Evolutionary conservation across 2,329 filamentous ascomycete genomes (phyloP).

Genomic region (Aspergillus sp.): DNA sequence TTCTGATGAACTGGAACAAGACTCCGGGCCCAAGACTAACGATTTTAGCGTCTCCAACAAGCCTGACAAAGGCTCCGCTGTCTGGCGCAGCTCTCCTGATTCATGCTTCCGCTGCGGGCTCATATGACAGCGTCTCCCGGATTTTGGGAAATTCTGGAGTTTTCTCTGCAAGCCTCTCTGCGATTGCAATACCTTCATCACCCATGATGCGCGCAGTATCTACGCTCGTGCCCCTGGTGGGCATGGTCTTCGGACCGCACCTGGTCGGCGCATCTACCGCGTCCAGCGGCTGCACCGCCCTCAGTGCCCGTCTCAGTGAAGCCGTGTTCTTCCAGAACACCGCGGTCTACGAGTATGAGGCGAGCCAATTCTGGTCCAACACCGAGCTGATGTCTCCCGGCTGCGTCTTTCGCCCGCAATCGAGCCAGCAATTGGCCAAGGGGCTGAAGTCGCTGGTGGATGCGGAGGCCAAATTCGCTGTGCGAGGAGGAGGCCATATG

Average conservation of each 20-base stretch:
- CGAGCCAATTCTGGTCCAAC: slow-evolving; percentile 35
- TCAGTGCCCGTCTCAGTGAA: slow-evolving; percentile 14
- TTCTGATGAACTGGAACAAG: too few species aligned
- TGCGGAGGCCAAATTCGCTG: slow-evolving; percentile 27
- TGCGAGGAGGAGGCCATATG: slow-evolving; percentile 36
- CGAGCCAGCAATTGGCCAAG: slow-evolving; percentile 21
- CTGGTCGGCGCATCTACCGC: slow-evolving; percentile 8
- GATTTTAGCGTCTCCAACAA: too few species aligned
- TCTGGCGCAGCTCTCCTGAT: too few species aligned
- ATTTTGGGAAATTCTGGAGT: too few species aligned
- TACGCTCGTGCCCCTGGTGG: slow-evolving; percentile 11
- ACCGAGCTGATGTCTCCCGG: slow-evolving; percentile 31
- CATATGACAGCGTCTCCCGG: too few species aligned
- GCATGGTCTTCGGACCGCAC: slow-evolving; percentile 1
- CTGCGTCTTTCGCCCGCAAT: slow-evolving; percentile 34
- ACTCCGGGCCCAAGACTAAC: too few species aligned
- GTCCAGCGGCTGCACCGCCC: slow-evolving; percentile 17
- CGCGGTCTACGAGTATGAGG: slow-evolving; percentile 29
- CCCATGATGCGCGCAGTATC: slow-evolving; percentile 19
- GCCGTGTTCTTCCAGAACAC: slow-evolving; percentile 21
- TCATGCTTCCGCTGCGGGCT: too few species aligned
- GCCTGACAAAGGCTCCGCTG: too few species aligned
- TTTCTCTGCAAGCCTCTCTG: too few species aligned
- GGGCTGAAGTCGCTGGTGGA: slow-evolving; percentile 20
- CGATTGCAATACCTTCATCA: background rate